Conservation (phyloP, 2,329 filamentous ascomycete genomes). For the Graphilbum sp. region DNA sequence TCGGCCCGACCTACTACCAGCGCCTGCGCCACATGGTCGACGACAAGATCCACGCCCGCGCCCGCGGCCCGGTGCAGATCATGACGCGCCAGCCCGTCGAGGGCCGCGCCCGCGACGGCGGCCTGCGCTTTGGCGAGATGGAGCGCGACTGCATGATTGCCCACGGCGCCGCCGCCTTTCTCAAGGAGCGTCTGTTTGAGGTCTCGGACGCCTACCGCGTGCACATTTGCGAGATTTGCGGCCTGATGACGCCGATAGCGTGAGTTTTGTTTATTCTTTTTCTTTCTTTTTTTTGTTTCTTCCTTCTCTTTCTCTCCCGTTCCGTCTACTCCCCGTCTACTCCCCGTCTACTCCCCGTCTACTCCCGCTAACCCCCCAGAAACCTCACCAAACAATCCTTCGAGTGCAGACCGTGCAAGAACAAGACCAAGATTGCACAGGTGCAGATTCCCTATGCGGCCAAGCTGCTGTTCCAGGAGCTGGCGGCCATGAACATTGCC, state of each 20-base stretch:
- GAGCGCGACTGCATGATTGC: slow-evolving; percentile 99
- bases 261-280: slow-evolving; percentile 36
- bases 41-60: slow-evolving; percentile 99
- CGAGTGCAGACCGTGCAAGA: slow-evolving; percentile 94
- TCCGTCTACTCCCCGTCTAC: background rate
- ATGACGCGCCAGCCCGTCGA: slow-evolving; percentile 94
- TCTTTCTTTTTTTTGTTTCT: background rate
- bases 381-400: slow-evolving; percentile 92
- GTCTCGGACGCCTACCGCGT: slow-evolving; percentile 97
- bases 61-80: slow-evolving; percentile 90
- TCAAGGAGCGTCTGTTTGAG: slow-evolving; percentile 94
- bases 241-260: slow-evolving; percentile 97
- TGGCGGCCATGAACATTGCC: slow-evolving; percentile 97
- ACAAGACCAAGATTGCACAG: slow-evolving; percentile 97
- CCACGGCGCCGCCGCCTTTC: slow-evolving; percentile 90
- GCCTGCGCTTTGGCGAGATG: slow-evolving; percentile 99
- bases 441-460: slow-evolving; percentile 96
- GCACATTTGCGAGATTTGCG: slow-evolving; percentile 96
- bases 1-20: slow-evolving; percentile 97
- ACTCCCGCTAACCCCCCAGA: slow-evolving; percentile 30
- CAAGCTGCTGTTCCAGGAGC: slow-evolving; percentile 95
- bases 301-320: background rate
- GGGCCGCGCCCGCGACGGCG: slow-evolving; percentile 93
- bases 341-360: background rate
- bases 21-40: slow-evolving; percentile 98